Evolutionary conservation across 2,329 filamentous ascomycete species (phyloP), one percentile per base, ranked within the genome.

Genomic region (Arthrobotrys sphaeroides): DNA sequence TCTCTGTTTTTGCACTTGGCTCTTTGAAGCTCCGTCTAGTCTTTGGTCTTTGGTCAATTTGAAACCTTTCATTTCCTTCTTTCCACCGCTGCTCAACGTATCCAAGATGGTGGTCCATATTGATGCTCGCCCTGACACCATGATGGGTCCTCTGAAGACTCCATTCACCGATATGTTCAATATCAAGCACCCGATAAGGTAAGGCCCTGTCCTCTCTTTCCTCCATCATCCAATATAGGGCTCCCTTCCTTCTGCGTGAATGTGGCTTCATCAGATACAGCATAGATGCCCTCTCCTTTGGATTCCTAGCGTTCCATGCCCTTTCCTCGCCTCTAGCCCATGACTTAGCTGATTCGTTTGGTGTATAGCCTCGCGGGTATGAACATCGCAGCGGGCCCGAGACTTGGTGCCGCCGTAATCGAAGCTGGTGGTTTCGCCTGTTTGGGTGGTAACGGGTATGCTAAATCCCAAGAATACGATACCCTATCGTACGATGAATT

Each of bases 151-250:
- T 12, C 26, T 95, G 80, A 88, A 88, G 72, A 96, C 93, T 9
- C 91, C 92, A 1, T 87, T 96, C 38, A 94, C 90, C 78, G 85
- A 85, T 62, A 89, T 97, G 61, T 87, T 97, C 61, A 88, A 88
- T 18, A 96, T 97, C 83, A 85, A 90, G 78, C 93, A 97, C 84
- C 94, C 94, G 38, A 90, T 98, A 13, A 28, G 47, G 72, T 74
- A 61, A 36, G 53, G 16, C 28, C 31, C 9, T 7, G 10, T 2
- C 3, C 20, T 51, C 5, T 36, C 12, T 26, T 45, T 43, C 18
- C 5, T 13, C 36, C 16, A 1, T 5, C 16, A 40, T 40, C 12
- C 36, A 40, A n/a, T 5, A 40, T 33, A 9, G n/a, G n/a, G 28
- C n/a, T 40, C 28, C 36, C 12, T 26, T 51, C 5, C 97, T 97